Evolutionary conservation across 306 rosid species (phyloP).

Genomic region (Castanea crenata): DNA sequence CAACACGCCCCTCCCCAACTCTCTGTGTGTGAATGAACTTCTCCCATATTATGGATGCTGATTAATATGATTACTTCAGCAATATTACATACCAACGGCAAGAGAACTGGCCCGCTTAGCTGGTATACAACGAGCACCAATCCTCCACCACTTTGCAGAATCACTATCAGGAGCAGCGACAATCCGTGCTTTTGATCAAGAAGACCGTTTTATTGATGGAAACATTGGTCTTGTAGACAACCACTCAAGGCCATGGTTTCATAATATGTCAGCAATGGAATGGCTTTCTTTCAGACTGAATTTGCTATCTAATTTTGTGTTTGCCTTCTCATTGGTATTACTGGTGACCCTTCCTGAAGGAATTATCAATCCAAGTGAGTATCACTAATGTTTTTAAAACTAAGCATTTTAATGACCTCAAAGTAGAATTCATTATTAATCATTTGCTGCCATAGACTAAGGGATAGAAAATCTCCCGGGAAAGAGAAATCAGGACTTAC

Average conservation of each 20-base stretch:
- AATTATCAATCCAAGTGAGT: conserved; percentile 87
- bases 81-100: conserved; percentile 89
- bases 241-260: conserved; percentile 94
- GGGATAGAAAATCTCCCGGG: not conserved
- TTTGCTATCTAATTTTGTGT: conserved; percentile 83
- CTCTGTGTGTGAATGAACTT: too few species aligned
- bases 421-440: too few species aligned
- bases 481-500: not conserved
- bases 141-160: conserved; percentile 91
- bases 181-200: conserved; percentile 88
- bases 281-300: conserved; percentile 95
- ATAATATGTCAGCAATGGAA: conserved; percentile 89
- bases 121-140: conserved; percentile 80
- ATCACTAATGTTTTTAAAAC: conserved; percentile 3
- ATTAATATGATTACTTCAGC: conserved; percentile 44
- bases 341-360: conserved; percentile 90
- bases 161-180: conserved; percentile 87
- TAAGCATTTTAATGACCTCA: not conserved
- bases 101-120: conserved; percentile 90
- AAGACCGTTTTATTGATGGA: conserved; percentile 56
- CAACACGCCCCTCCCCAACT: not conserved
- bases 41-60: not conserved
- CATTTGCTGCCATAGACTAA: not conserved
- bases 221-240: conserved; percentile 70
- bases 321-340: conserved; percentile 80